Evolutionary conservation across 73 alveolate species (phyloP), one percentile per base, ranked within the genome.

Genomic region (Paramecium biaurelia): DNA sequence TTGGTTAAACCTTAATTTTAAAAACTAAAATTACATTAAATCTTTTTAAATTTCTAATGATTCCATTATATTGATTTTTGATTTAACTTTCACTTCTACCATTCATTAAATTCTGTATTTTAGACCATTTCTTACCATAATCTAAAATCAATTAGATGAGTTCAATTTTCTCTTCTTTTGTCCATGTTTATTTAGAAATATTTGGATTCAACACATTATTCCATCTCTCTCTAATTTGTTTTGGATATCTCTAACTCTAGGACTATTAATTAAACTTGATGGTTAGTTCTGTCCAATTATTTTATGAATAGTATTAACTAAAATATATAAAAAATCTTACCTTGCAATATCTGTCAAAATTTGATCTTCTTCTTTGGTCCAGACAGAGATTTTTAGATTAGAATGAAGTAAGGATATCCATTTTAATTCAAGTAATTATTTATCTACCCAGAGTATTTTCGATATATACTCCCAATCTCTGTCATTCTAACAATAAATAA

Each of bases 211-310:
- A 23, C 47, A 79, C 90, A 45, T 79, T 79, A 23, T 79, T 79
- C 90, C 90, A 79, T 24, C 90, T 41, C 56, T 79, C 90, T 24
- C 90, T 79, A 1, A 79, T 79, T 21, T 79, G 21, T 79, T 79
- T 79, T 43, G 90, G 76, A 23, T 79, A 79, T 79, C 90, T 79
- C 56, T 79, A 24, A 24, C 76, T 42, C 18, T 14, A 24, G 11
- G 90, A 38, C 32, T 11, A 37, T 24, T 38, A 43, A 23, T 79
- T 79, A 23, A 79, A 79, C 45, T 79, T 42, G 4, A 79, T 79
- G 7, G 90, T 79, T 43, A 79, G 28, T 79, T 79, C 90, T 38
- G 90, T 79, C 90, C 90, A 79, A 47, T 79, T 79, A 79, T 79
- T 79, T 42, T 47, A 26, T 45, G 47, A 20, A 24, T 43, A 79